Conservation (phyloP, 768 basidiomycete species). For the Mrakia frigida region DNA sequence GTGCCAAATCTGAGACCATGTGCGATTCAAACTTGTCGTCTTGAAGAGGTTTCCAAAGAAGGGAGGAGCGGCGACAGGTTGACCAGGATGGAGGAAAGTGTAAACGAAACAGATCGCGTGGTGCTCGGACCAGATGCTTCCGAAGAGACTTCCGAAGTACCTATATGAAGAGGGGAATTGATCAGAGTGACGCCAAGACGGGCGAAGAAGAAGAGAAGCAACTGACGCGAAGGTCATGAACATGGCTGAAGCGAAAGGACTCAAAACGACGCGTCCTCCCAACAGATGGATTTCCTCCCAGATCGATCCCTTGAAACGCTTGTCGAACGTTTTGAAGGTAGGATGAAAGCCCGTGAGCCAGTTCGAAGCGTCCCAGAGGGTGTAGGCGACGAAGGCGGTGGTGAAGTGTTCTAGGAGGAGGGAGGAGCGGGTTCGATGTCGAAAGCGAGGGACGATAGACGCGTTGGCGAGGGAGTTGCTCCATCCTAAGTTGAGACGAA, state of each 20-base stretch:
- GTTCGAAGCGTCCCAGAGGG: background rate
- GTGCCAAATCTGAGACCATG: background rate
- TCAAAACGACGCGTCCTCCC: background rate
- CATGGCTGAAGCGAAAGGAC: background rate
- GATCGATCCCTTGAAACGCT: background rate
- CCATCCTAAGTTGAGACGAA: constrained; percentile 1
- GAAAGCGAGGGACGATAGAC: background rate
- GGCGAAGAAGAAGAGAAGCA: background rate
- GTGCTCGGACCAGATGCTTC: background rate
- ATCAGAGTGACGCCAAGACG: background rate
- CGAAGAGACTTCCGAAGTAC: background rate
- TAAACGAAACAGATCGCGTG: background rate
- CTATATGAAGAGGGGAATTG: background rate
- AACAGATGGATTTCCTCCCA: background rate
- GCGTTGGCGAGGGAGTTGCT: constrained; percentile 11
- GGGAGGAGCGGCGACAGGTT: background rate
- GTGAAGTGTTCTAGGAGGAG: background rate
- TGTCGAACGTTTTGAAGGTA: background rate
- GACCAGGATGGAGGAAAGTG: background rate
- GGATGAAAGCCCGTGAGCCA: background rate
- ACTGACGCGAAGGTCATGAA: background rate
- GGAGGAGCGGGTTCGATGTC: background rate
- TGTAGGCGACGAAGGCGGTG: background rate
- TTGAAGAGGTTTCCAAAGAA: background rate
- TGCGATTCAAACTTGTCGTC: background rate